phyloP scores from a whole-genome alignment of 768 basidiomycete species.

The Cantharellus anzutake region DNA sequence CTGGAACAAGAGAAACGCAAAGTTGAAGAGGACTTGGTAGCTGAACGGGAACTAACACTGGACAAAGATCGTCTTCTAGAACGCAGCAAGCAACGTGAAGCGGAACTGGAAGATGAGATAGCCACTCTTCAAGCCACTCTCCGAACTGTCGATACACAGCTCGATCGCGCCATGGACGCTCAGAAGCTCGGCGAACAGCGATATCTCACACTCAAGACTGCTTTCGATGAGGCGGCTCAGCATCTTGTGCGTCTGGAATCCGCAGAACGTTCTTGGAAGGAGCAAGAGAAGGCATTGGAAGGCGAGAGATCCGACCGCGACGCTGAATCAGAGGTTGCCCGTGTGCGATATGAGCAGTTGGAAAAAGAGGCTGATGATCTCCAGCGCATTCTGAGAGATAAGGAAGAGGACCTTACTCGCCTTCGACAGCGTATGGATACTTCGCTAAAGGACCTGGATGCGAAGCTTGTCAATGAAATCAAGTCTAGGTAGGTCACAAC shows the following conservation, averaged over 20 bases:
- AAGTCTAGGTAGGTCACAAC: slow-evolving; percentile 34
- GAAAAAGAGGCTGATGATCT: slow-evolving; percentile 50
- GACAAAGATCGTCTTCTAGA: slow-evolving; percentile 76
- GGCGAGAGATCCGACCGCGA: slow-evolving; percentile 39
- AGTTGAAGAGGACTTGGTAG: slow-evolving; percentile 63
- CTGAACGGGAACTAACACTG: slow-evolving; percentile 55
- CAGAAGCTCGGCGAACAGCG: slow-evolving; percentile 71
- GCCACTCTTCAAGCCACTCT: slow-evolving; percentile 62
- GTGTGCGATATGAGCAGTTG: slow-evolving; percentile 39
- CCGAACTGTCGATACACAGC: slow-evolving; percentile 67
- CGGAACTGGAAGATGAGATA: slow-evolving; percentile 72
- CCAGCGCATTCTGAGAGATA: slow-evolving; percentile 42
- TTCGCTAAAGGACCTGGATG: slow-evolving; percentile 45
- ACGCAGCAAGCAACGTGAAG: slow-evolving; percentile 69
- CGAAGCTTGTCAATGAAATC: slow-evolving; percentile 44
- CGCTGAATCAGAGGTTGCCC: slow-evolving; percentile 37
- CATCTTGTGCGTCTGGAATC: slow-evolving; percentile 67
- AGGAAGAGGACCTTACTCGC: slow-evolving; percentile 62
- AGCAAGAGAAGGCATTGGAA: slow-evolving; percentile 42
- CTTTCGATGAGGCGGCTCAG: slow-evolving; percentile 71
- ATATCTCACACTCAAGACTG: slow-evolving; percentile 44
- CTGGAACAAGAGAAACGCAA: slow-evolving; percentile 70
- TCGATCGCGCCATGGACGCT: slow-evolving; percentile 56
- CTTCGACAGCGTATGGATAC: slow-evolving; percentile 58
- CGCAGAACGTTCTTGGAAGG: slow-evolving; percentile 49